Evolutionary conservation across 1,139 yeast genomes (phyloP), one percentile per base, ranked within the genome.

Genomic region (Kluyveromyces sp.): DNA sequence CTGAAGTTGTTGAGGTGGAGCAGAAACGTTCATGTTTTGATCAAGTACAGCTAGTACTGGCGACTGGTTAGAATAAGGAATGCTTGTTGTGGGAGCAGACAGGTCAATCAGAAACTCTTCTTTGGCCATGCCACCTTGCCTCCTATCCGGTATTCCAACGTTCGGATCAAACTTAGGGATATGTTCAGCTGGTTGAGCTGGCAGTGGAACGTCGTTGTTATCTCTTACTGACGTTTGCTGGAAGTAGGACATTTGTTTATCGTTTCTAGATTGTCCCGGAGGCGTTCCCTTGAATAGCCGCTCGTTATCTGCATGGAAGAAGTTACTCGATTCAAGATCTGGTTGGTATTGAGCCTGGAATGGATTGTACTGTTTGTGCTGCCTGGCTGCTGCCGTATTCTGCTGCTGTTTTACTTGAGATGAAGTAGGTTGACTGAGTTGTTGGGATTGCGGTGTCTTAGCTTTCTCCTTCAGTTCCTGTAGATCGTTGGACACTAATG

Each of bases 81-180:
- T 41, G 15, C 29, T 33, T 13, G 26, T 34, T 11, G 19, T 20
- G 3, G 39, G 39, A 18, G 39, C 36, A 20, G 46, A 44, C 19
- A 44, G 32, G 36, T 44, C 46, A 4, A 44, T 15, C 20, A 44
- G 30, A 8, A 36, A 32, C 13, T 40, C 43, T 12, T 18, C 26
- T 9, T 4, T 19, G 12, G 17, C 13, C 13, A 11, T 9, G 18
- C 9, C 15, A 8, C n/a, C 17, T n/a, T 17, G 17, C 13, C 25
- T 2, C 7, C n/a, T 22, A 8, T 33, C 36, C 4, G 36, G 19
- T 8, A 33, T 17, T 3, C 25, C 9, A 6, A 33, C 26, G 12
- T n/a, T 12, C 15, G 34, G 4, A 32, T 32, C 34, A 16, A 32
- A 32, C 11, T 12, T 4, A 19, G 15, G 36, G 7, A n/a, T 7